These are phyloP conservation scores for Dactylellina parvicollis DNA, from an alignment of 2,329 filamentous ascomycete genomes.

Conservation along the genomic window DNA sequence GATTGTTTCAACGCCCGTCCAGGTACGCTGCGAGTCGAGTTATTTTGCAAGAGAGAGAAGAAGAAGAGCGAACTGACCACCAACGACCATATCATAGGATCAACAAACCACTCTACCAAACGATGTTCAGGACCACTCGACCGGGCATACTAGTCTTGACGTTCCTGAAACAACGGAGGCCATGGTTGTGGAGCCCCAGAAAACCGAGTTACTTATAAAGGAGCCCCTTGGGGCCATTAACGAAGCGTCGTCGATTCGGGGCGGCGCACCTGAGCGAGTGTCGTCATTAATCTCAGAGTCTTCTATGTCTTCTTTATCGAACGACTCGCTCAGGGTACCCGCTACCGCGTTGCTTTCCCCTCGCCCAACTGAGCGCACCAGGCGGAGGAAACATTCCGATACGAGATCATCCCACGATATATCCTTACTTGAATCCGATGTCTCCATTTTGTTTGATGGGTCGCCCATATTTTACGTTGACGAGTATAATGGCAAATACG, in stretches of 20 bases:
- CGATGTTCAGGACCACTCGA: neutral
- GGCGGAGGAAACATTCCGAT: neutral
- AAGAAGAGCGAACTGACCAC: neutral
- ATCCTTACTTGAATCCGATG: constrained; percentile 4
- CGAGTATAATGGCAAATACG: constrained; percentile 34
- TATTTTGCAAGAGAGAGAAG: neutral
- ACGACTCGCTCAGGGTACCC: constrained; percentile 24
- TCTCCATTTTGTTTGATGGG: constrained; percentile 27
- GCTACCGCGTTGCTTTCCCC: constrained; percentile 33
- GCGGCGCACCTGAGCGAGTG: neutral
- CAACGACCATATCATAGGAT: neutral
- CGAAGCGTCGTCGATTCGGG: neutral
- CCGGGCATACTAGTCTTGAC: neutral
- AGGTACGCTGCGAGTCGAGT: neutral
- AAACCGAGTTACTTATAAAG: neutral
- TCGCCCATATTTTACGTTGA: constrained; percentile 39
- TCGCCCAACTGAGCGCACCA: constrained; percentile 11
- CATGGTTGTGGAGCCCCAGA: neutral
- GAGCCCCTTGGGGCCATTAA: neutral
- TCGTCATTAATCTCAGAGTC: constrained; percentile 22
- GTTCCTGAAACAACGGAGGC: neutral
- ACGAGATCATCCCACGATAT: neutral
- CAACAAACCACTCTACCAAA: neutral
- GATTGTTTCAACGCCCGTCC: neutral
- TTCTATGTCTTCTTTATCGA: constrained; percentile 26